Conservation (phyloP, 2,329 filamentous ascomycete species). For the Pseudogymnoascus sp. region DNA sequence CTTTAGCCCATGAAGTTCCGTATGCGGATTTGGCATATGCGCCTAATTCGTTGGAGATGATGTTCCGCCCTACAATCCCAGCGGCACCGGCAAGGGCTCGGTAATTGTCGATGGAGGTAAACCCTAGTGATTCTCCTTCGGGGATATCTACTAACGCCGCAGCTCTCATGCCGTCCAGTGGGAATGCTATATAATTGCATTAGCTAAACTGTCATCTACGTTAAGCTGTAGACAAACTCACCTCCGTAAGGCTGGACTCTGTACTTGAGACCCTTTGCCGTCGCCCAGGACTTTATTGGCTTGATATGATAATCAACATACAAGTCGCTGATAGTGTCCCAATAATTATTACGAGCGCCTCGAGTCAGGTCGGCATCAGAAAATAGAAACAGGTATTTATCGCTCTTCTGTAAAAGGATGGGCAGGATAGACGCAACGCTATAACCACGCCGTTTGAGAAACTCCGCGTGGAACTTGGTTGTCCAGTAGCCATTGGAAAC, state of each 20-base stretch:
- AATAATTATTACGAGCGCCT: not conserved
- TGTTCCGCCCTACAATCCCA: constrained; percentile 9
- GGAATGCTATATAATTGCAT: not conserved
- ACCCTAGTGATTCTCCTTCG: not conserved
- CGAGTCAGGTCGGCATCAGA: not conserved
- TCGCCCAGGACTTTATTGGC: not conserved
- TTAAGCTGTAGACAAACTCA: no score
- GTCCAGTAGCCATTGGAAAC: not conserved
- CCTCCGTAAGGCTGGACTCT: not conserved
- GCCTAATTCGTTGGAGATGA: constrained; percentile 10
- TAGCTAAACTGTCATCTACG: not conserved
- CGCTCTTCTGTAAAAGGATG: not conserved
- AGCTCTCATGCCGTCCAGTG: not conserved
- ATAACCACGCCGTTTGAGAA: not conserved
- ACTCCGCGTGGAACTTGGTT: not conserved
- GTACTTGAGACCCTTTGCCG: not conserved
- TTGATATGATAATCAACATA: not conserved
- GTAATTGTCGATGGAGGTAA: constrained; percentile 5
- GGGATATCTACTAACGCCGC: not conserved
- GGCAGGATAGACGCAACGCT: not conserved
- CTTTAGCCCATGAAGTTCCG: constrained; percentile 10
- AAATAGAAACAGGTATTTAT: not conserved
- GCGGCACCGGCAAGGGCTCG: constrained; percentile 11
- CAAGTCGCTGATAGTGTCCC: not conserved
- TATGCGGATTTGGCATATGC: constrained; percentile 10